Evolutionary conservation across 192 early-diverging fungal genomes (phyloP), one percentile per base, ranked within the genome.

Genomic region (Coemansia nantahalensis): DNA sequence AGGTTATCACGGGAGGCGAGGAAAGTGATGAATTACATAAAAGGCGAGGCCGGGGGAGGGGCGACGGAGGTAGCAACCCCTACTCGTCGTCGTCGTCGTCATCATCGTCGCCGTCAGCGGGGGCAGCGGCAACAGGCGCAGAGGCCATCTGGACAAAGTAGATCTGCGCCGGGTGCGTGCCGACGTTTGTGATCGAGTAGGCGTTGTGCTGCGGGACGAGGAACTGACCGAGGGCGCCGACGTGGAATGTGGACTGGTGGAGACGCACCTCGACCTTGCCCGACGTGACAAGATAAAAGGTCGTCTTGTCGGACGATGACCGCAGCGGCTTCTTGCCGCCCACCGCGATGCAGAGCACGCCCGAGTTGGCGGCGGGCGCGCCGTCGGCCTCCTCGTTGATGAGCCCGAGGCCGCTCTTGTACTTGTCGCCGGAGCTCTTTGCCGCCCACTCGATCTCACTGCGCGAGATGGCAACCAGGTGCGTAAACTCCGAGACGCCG

Each of bases 141-240:
- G 30, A n/a, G 2, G 14, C 22, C 10, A 70, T 38, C 21, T 62
- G 54, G 13, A 73, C 69, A 31, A 54, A 73, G 37, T 54, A 65
- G 22, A 73, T 43, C 61, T 73, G 69, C 0, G 69, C 69, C 2
- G 69, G 62, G 21, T 73, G 69, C 19, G 69, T 73, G 44, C 69
- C 69, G 24, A 65, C 56, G 34, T 73, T 73, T 15, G 39, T 34
- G n/a, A 73, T 65, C 39, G 54, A 44, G 15, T 73, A 73, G 13
- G 54, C 33, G 45, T 73, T 73, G 54, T 48, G 31, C 24, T 28
- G 42, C 8, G 69, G 69, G 2, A 73, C 50, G 16, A 73, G 14
- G n/a, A 73, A 65, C 51, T 73, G 69, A 2, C 69, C 69, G 7
- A 73, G 39, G 9, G 61, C 38, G 2, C 69, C 69, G 21, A 73